phyloP scores from a whole-genome alignment of 2,329 filamentous ascomycete species.

The Aspergillus costaricaensis region DNA sequence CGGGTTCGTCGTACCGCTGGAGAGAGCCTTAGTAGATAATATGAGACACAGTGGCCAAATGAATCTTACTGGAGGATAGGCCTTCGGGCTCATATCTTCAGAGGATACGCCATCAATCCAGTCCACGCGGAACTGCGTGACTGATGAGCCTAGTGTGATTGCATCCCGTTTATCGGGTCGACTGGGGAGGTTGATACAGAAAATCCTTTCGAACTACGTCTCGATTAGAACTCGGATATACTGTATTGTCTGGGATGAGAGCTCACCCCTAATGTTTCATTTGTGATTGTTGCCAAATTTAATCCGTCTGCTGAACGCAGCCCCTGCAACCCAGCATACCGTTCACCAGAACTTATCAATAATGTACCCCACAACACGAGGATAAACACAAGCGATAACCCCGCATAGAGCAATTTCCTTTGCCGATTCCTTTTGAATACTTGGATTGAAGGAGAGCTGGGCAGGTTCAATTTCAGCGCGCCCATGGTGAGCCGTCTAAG shows the following conservation, averaged over 20 bases:
- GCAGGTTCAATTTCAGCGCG: background rate
- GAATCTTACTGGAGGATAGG: conserved; percentile 1
- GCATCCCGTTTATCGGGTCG: conserved; percentile 8
- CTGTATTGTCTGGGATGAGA: too few relatives aligned
- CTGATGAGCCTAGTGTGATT: conserved; percentile 3
- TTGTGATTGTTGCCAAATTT: background rate
- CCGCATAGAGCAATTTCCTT: background rate
- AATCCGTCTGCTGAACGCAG: background rate
- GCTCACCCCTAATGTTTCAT: conserved; percentile 3
- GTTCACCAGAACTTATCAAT: background rate
- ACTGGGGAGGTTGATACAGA: conserved; percentile 7
- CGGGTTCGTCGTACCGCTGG: background rate
- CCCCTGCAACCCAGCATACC: background rate
- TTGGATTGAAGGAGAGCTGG: background rate
- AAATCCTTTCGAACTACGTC: background rate
- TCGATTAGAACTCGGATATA: background rate
- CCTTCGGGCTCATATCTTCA: conserved; percentile 1
- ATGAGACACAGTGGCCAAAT: background rate
- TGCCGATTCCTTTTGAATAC: background rate
- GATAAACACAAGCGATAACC: background rate
- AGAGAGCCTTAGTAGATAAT: background rate
- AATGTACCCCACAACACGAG: background rate
- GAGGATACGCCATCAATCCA: conserved; percentile 5
- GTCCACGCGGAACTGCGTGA: conserved; percentile 9
- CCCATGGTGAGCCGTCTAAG: background rate